Conservation (phyloP, 2,329 filamentous ascomycete genomes). For the Anthostomella pinea region DNA sequence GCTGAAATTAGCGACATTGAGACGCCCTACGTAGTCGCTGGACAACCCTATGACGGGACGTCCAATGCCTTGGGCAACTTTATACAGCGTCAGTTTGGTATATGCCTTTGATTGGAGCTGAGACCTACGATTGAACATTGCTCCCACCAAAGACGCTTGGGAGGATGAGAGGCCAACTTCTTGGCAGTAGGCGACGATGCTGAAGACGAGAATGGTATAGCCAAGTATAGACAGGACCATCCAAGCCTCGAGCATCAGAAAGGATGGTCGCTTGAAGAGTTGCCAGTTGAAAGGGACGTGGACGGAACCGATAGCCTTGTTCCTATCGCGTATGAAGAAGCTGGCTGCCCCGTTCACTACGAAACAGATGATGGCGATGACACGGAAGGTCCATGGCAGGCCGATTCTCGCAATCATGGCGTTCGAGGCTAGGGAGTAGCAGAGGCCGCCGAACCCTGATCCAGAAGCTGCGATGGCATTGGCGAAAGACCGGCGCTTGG, state of each 20-base stretch:
- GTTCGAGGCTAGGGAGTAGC: constrained; percentile 65
- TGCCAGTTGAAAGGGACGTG: constrained; percentile 63
- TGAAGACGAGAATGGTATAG: constrained; percentile 76
- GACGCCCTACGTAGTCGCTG: constrained; percentile 65
- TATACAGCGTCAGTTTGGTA: not conserved
- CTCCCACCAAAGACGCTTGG: constrained; percentile 70
- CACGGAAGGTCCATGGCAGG: constrained; percentile 56
- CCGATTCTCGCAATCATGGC: constrained; percentile 65
- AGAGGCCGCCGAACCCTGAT: constrained; percentile 69
- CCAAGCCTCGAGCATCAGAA: constrained; percentile 63
- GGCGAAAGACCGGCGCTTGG: constrained; percentile 63
- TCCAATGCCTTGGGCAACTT: constrained; percentile 62
- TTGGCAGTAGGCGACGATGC: constrained; percentile 69
- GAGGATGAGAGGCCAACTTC: constrained; percentile 63
- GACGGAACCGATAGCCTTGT: constrained; percentile 65
- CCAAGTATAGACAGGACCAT: constrained; percentile 70
- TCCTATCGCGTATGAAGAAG: constrained; percentile 66
- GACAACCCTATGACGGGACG: constrained; percentile 70
- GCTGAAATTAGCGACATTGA: constrained; percentile 68
- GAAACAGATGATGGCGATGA: constrained; percentile 43
- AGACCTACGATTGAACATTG: constrained; percentile 62
- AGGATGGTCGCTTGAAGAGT: constrained; percentile 61
- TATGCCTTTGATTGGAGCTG: constrained; percentile 20
- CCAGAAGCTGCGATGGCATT: constrained; percentile 68
- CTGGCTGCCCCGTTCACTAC: constrained; percentile 55